Base-by-base conservation (phyloP, 106 monocot genomes). In the Dendrobium officinale region DNA sequence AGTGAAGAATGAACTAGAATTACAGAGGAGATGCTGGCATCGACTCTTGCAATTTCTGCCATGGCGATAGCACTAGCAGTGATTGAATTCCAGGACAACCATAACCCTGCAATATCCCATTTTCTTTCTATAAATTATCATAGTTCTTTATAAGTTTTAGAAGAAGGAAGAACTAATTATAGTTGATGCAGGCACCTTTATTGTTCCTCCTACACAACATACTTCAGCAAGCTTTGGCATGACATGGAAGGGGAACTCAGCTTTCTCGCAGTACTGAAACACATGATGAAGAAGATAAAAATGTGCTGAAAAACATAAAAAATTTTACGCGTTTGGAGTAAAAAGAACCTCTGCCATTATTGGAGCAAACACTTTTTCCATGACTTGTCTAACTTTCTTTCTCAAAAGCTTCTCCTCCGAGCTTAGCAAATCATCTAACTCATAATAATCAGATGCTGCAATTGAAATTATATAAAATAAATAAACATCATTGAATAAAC, bases 1-100 rank as follows among this genome's bases (percentile, higher is more conserved):
- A 98, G 79, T 88, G 94, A 94, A 81, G 97, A 98, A 84, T 98
- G 97, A 48, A 98, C 97, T 75, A 94, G 80, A 78, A 98, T 80
- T 80, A 89, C 92, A 10, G 97, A 91, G 55, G 92, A 92, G 72
- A 92, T 91, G 86, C 97, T 98, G 58, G 97, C 92, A 85, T 98
- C 97, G 33, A 98, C 97, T 79, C 97, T 89, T 26, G 94, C 90
- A 29, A 98, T 78, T 89, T 98, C 97, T 49, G 92, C 88, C 3
- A 42, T 76, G 64, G 85, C 85, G 84, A 94, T 59, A 77, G 94
- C 97, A 85, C 84, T 91, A 75, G 72, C 97, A 66, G 89, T 94
- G 44, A 87, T 82, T 19, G 97, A 92, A 98, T 86, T 56, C 89
- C 94, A 2, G 92, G 92, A 77, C 97, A 98, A 8, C 94, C 92